These are phyloP conservation scores for Zizania palustris DNA, from an alignment of 202 grass and related monocot species.

Conservation along the genomic window DNA sequence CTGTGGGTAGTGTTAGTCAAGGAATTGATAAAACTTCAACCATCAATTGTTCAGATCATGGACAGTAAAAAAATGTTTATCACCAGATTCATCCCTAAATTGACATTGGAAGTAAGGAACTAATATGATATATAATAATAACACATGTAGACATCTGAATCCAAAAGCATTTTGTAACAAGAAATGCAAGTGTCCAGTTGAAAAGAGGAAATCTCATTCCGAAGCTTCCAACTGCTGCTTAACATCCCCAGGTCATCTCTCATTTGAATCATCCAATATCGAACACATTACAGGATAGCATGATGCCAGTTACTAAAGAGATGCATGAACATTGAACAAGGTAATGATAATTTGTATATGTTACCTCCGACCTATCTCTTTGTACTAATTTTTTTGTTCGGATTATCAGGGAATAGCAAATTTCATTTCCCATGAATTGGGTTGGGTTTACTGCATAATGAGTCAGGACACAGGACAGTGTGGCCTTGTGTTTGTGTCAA, in stretches of 20 bases:
- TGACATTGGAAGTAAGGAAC: background rate
- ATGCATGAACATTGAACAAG: background rate
- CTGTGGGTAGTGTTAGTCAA: background rate
- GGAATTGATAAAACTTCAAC: background rate
- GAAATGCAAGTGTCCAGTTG: background rate
- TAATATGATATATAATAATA: background rate
- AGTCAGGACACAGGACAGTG: background rate
- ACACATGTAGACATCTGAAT: background rate
- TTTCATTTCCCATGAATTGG: background rate
- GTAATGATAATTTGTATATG: background rate
- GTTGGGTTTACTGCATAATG: background rate
- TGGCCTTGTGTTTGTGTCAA: too few relatives aligned
- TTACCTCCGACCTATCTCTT: background rate
- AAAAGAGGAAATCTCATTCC: background rate
- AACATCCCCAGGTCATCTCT: background rate
- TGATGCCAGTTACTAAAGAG: background rate
- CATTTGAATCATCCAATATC: background rate
- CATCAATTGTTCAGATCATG: background rate
- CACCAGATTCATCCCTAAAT: background rate
- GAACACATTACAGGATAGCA: background rate
- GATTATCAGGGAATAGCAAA: background rate
- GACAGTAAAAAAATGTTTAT: background rate
- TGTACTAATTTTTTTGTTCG: background rate
- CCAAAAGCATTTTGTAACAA: background rate
- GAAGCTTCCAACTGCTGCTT: background rate